Percentiles rank a stretch among this genome's conserved stretches.
Evolutionary conservation across 352 stramenopile genomes (phyloP).

Genomic region (Globisporangium alternatum): DNA sequence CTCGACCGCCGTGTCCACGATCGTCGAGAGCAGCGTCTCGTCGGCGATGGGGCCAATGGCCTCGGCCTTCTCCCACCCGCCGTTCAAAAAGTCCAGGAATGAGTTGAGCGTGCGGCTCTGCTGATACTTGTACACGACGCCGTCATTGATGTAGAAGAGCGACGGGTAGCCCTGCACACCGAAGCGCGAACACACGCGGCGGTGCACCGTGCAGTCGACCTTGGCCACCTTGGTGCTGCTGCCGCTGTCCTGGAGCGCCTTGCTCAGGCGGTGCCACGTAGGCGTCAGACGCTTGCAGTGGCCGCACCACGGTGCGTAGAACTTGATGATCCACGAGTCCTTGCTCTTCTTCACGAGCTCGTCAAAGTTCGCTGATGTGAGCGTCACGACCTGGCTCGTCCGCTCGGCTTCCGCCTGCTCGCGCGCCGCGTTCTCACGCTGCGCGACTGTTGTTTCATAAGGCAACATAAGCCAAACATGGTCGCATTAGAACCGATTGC

Average conservation of each 20-base stretch:
- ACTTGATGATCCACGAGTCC: slow-evolving; percentile 78
- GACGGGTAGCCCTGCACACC: slow-evolving; percentile 76
- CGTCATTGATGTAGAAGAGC: slow-evolving; percentile 74
- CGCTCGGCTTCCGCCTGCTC: slow-evolving; percentile 57
- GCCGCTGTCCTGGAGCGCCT: slow-evolving; percentile 54
- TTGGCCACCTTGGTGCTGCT: slow-evolving; percentile 62
- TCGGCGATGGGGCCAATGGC: slow-evolving; percentile 54
- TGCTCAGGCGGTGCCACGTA: slow-evolving; percentile 78
- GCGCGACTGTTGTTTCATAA: slow-evolving; percentile 20
- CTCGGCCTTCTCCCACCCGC: slow-evolving; percentile 51
- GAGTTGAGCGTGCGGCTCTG: slow-evolving; percentile 61
- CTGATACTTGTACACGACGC: slow-evolving; percentile 79
- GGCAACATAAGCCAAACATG: neutral
- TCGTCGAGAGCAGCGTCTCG: slow-evolving; percentile 56
- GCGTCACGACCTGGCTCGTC: slow-evolving; percentile 46
- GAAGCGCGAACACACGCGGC: slow-evolving; percentile 81
- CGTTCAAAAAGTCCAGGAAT: slow-evolving; percentile 64
- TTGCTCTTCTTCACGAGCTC: slow-evolving; percentile 56
- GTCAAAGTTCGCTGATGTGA: slow-evolving; percentile 55
- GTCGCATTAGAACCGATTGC: neutral
- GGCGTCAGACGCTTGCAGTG: slow-evolving; percentile 75
- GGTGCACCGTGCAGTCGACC: slow-evolving; percentile 71
- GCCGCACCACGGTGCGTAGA: slow-evolving; percentile 78
- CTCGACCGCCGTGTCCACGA: slow-evolving; percentile 61
- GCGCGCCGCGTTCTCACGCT: slow-evolving; percentile 32